Conservation (phyloP, 169 alveolate genomes). For the Plasmodium cynomolgi region DNA sequence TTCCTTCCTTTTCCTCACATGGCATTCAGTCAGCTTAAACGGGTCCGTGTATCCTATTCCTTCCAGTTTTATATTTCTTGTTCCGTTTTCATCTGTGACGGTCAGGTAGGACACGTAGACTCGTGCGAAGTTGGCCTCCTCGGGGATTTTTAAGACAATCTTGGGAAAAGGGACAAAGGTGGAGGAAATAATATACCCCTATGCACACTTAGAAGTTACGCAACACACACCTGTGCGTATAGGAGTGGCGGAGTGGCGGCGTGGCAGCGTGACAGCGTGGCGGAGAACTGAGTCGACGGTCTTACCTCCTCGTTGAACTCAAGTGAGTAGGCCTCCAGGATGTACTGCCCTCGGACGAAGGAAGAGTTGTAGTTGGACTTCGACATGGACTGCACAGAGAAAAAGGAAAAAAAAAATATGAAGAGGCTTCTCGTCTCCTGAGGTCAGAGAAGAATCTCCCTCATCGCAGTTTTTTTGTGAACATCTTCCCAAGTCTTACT, state of each 20-base stretch:
- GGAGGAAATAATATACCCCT: not conserved
- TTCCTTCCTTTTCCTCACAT: slow-evolving; percentile 6
- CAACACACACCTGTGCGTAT: not conserved
- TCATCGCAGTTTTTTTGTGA: not conserved
- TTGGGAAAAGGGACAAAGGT: not conserved
- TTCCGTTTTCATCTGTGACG: slow-evolving; percentile 38
- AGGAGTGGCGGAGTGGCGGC: not conserved
- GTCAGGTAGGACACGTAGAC: slow-evolving; percentile 36
- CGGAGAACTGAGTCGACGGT: not conserved
- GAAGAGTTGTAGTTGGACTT: slow-evolving; percentile 50
- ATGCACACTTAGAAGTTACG: not conserved
- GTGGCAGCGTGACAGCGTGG: not conserved
- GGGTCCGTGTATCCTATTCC: slow-evolving; percentile 75
- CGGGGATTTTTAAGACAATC: slow-evolving; percentile 54
- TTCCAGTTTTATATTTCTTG: slow-evolving; percentile 61
- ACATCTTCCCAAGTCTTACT: not conserved
- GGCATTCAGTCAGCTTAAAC: slow-evolving; percentile 8
- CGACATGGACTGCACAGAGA: slow-evolving; percentile 49
- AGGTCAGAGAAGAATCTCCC: not conserved
- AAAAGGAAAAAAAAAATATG: not conserved
- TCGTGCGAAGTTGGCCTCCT: slow-evolving; percentile 19
- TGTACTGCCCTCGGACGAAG: slow-evolving; percentile 34
- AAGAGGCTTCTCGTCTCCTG: not conserved
- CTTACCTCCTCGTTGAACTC: slow-evolving; percentile 48
- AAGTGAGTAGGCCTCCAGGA: slow-evolving; percentile 4